These are phyloP conservation scores for Hypericum androsaemum DNA, from an alignment of 345 rosid genomes.

Conservation along the genomic window DNA sequence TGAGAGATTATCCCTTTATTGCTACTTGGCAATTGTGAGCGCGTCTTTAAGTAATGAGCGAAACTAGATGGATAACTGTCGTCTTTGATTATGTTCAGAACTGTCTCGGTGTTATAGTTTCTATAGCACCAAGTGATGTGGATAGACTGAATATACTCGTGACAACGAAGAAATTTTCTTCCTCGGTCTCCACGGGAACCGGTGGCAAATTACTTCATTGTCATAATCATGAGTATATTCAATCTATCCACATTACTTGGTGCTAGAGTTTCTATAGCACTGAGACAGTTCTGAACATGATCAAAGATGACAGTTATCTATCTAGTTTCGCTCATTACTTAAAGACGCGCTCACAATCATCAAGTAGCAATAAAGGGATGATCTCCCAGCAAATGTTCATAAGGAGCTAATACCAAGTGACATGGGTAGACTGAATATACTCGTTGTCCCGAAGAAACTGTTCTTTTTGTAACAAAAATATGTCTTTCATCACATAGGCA, in stretches of 20 bases:
- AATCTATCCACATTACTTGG: too few species aligned
- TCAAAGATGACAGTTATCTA: conserved; percentile 54
- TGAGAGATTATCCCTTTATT: conserved; percentile 21
- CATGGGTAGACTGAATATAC: conserved; percentile 78
- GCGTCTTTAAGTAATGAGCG: conserved; percentile 22
- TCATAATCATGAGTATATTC: too few species aligned
- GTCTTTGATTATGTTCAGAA: conserved; percentile 48
- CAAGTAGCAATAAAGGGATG: conserved; percentile 16
- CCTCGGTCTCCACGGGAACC: too few species aligned
- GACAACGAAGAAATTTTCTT: too few species aligned
- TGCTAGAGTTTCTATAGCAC: conserved; percentile 23
- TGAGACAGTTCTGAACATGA: conserved; percentile 41
- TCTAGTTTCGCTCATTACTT: conserved; percentile 37
- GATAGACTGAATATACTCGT: too few species aligned
- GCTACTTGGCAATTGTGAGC: conserved; percentile 14
- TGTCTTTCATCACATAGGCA: too few species aligned
- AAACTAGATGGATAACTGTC: conserved; percentile 54
- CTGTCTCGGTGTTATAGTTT: conserved; percentile 28
- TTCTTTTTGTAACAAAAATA: too few species aligned
- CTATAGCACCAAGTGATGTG: too few species aligned
- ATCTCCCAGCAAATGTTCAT: conserved; percentile 34
- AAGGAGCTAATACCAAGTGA: conserved; percentile 82
- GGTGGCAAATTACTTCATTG: too few species aligned
- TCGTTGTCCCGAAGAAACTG: too few species aligned
- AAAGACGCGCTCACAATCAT: conserved; percentile 15